Conservation (phyloP, 176 grass and related monocot genomes). For the Paspalum notatum region DNA sequence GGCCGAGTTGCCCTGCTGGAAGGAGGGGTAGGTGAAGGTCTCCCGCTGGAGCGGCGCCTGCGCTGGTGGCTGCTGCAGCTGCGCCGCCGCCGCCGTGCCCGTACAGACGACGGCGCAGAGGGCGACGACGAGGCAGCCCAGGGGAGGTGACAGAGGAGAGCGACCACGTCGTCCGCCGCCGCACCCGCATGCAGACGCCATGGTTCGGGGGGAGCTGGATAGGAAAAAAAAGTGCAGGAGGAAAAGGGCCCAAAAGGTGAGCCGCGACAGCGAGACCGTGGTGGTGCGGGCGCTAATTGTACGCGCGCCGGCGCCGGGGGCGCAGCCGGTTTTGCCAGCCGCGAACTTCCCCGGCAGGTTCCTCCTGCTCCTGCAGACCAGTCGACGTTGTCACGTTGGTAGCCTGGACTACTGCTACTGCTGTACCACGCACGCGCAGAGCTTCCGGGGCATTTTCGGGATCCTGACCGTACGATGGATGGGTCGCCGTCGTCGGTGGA, state of each 20-base stretch:
- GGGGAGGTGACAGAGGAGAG: not conserved
- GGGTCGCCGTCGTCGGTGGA: slow-evolving; percentile 23
- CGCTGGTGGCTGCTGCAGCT: slow-evolving; percentile 17
- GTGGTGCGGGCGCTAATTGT: not conserved
- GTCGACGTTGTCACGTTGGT: too few relatives aligned
- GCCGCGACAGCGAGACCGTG: too few relatives aligned
- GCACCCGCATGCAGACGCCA: not conserved
- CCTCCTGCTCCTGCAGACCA: not conserved
- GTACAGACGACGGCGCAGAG: not conserved
- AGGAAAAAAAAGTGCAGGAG: not conserved
- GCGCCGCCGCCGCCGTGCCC: not conserved
- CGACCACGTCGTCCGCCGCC: slow-evolving; percentile 10
- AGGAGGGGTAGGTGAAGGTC: slow-evolving; percentile 31
- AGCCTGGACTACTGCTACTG: too few relatives aligned
- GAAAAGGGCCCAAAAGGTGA: not conserved
- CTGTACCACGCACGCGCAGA: not conserved
- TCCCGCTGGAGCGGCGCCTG: not conserved
- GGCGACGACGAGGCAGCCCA: not conserved
- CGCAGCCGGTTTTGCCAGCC: not conserved
- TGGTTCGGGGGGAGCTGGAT: too few relatives aligned
- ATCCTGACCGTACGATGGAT: too few relatives aligned
- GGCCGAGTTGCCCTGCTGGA: not conserved
- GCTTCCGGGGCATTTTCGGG: slow-evolving; percentile 6
- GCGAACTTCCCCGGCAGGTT: slow-evolving; percentile 29
- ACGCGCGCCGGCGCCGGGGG: not conserved